Evolutionary conservation across 2,329 filamentous ascomycete species (phyloP).

Genomic region (Alternaria ethzedia): DNA sequence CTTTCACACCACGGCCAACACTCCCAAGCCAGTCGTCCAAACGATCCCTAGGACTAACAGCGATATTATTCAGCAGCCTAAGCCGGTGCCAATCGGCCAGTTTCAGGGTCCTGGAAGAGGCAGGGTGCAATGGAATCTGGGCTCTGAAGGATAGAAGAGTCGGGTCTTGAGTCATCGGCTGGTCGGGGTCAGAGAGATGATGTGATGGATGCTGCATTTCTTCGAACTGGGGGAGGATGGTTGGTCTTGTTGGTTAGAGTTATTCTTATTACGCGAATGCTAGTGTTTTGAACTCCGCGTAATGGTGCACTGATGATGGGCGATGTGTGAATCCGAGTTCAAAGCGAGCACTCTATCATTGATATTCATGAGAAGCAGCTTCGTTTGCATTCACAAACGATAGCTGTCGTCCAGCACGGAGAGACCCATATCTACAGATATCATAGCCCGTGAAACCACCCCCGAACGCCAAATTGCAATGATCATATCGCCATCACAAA

Average conservation of each 20-base stretch:
- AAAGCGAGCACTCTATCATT: slow-evolving; percentile 3
- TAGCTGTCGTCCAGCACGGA: slow-evolving; percentile 3
- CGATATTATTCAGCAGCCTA: slow-evolving; percentile 37
- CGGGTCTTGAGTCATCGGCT: background rate
- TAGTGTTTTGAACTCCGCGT: no score
- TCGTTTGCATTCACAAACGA: slow-evolving; percentile 4
- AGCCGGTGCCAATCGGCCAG: slow-evolving; percentile 31
- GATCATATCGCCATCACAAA: slow-evolving; percentile 2
- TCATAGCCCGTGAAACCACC: background rate
- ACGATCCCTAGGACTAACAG: slow-evolving; percentile 31
- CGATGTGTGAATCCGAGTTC: background rate
- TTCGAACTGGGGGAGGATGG: background rate
- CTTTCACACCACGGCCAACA: slow-evolving; percentile 8
- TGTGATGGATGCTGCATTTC: background rate
- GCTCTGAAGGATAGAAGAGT: slow-evolving; percentile 31
- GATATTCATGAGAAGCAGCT: background rate
- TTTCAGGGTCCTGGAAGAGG: slow-evolving; percentile 23
- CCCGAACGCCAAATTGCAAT: slow-evolving; percentile 1
- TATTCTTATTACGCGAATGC: background rate
- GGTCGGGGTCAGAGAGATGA: background rate
- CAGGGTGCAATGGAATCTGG: slow-evolving; percentile 45
- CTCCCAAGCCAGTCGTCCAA: slow-evolving; percentile 16
- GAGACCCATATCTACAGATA: slow-evolving; percentile 2
- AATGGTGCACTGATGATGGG: no score
- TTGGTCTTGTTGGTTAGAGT: background rate